Evolutionary conservation across 495 filamentous ascomycete genomes (phyloP), one percentile per base, ranked within the genome.

Genomic region (Sphaerosporella brunnea): DNA sequence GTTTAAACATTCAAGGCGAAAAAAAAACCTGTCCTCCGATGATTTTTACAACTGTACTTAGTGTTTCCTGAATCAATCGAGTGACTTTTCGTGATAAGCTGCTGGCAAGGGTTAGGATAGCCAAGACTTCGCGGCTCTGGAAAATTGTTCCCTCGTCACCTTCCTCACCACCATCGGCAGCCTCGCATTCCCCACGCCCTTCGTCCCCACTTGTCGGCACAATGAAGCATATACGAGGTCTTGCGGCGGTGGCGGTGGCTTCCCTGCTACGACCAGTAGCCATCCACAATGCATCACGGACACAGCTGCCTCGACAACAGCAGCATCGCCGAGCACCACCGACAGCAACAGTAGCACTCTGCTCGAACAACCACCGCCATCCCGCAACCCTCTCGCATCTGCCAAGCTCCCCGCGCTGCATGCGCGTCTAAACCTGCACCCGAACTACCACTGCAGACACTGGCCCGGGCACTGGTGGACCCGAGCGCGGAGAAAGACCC

Each of bases 341-440:
- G 13, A 13, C 28, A 32, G 28, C 5, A 32, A 32, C 13, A 32
- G 7, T 13, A 32, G 28, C 5, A 32, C 5, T 13, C 28, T 13
- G 7, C 28, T 32, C 28, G n/a, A 24, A 13, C 30, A 40, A 82
- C 50, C 86, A 82, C 58, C 85, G 80, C 53, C 73, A 70, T 47
- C 74, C 78, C 49, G 68, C 73, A 53, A 69, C 68, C 51, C 86
- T n/a, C 63, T 69, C 45, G 59, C 66, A 50, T 95, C 90, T 45
- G 78, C 88, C 47, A 94, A 94, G 68, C 82, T 97, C 58, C 77
- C 87, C 52, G 85, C 90, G 48, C 77, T 97, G 25, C 87, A 94
- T 65, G 80, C 86, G 59, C 86, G 90, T 58, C 79, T 97, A 39
- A 75, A 75, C 44, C 78, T 97, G 49, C 78, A 87, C 24, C 69